Evolutionary conservation across 805 yeast genomes (phyloP).

Genomic region (Tetrapisispora namnaoensis): DNA sequence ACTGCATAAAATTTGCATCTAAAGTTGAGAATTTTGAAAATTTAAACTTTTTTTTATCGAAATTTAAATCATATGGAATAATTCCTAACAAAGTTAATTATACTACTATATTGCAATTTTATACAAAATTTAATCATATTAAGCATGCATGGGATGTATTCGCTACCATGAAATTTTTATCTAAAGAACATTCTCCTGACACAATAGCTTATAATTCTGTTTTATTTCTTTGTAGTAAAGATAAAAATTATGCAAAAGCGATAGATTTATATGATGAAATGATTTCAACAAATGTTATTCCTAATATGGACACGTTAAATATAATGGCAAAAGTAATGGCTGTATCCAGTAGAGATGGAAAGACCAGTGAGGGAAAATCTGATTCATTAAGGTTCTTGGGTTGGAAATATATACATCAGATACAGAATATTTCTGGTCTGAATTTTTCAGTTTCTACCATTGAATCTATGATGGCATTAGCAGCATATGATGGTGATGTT

Average conservation of each 20-base stretch:
- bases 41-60: constrained; percentile 20
- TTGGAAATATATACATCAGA: constrained; percentile 69
- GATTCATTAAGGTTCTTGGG: constrained; percentile 35
- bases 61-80: constrained; percentile 19
- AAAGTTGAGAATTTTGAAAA: constrained; percentile 12
- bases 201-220: constrained; percentile 58
- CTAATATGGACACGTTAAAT: constrained; percentile 14
- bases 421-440: constrained; percentile 25
- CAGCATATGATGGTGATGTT: constrained; percentile 75
- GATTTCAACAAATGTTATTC: constrained; percentile 26
- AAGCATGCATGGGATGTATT: constrained; percentile 62
- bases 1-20: constrained; percentile 19
- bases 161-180: constrained; percentile 75
- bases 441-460: constrained; percentile 6
- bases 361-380: constrained; percentile 23
- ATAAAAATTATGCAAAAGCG: constrained; percentile 60
- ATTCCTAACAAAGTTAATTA: constrained; percentile 23
- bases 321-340: constrained; percentile 22
- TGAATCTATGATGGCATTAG: constrained; percentile 62
- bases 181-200: constrained; percentile 58
- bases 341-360: constrained; percentile 18
- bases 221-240: constrained; percentile 53
- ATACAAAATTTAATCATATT: constrained; percentile 8
- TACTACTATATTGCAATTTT: constrained; percentile 24
- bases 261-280: constrained; percentile 70